Evolutionary conservation across 148 eudicot species (phyloP).

Genomic region (Euryodendron excelsum): DNA sequence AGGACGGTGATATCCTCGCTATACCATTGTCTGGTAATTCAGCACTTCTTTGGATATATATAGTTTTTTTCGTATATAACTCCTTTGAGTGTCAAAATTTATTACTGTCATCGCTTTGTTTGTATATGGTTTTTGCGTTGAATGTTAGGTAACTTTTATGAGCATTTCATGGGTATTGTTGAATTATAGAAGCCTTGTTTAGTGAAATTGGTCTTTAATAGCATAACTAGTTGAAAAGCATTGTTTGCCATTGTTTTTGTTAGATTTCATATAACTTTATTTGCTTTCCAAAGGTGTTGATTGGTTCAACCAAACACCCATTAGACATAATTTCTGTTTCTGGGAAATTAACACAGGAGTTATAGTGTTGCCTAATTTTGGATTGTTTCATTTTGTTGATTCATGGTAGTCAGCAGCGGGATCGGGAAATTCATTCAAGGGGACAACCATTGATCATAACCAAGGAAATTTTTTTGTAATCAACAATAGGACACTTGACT

Average conservation of each 20-base stretch:
- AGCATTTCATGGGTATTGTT: conserved; percentile 40
- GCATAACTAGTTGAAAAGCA: not conserved
- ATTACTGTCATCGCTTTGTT: conserved; percentile 44
- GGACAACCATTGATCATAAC: too few species aligned
- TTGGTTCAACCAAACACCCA: not conserved
- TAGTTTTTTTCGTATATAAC: too few species aligned
- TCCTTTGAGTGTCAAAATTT: too few species aligned
- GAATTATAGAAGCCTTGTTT: not conserved
- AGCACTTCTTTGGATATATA: conserved; percentile 28
- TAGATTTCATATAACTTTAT: not conserved
- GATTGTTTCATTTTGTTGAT: not conserved
- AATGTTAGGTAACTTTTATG: conserved; percentile 32
- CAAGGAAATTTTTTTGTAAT: too few species aligned
- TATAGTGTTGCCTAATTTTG: too few species aligned
- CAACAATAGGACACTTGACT: too few species aligned
- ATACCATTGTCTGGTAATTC: conserved; percentile 78
- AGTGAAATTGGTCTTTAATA: not conserved
- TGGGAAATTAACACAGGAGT: too few species aligned
- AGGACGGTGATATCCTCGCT: conserved; percentile 82
- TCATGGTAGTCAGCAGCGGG: too few species aligned
- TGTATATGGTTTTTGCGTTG: not conserved
- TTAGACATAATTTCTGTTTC: too few species aligned
- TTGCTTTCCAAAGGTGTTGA: not conserved
- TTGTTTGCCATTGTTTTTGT: not conserved
- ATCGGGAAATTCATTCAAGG: too few species aligned